Percentiles rank a stretch among this genome's conserved stretches.
phyloP scores from a whole-genome alignment of 805 yeast genomes.

The Candida glaebosa region DNA sequence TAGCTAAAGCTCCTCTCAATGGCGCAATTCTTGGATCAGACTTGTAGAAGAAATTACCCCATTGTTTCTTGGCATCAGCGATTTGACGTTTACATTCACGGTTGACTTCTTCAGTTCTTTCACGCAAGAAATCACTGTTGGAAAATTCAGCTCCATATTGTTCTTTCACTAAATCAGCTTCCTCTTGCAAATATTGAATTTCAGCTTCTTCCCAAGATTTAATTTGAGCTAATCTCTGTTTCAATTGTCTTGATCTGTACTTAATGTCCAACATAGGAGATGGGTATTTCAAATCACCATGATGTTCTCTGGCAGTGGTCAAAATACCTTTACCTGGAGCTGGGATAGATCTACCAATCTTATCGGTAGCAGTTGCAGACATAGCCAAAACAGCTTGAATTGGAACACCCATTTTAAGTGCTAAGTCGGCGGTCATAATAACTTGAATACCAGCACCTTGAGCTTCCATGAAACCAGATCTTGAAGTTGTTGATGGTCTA shows the following conservation, averaged over 20 bases:
- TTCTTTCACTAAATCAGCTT: constrained; percentile 54
- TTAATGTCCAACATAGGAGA: constrained; percentile 81
- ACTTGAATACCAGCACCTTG: constrained; percentile 99
- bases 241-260: constrained; percentile 91
- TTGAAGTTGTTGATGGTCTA: constrained; percentile 93
- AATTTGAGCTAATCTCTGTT: constrained; percentile 72
- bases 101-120: constrained; percentile 83
- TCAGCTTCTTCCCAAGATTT: constrained; percentile 84
- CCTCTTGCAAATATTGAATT: constrained; percentile 64
- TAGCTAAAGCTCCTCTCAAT: constrained; percentile 92
- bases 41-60: constrained; percentile 94
- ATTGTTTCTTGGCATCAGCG: constrained; percentile 83
- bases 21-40: constrained; percentile 95
- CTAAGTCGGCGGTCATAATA: constrained; percentile 91
- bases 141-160: constrained; percentile 50
- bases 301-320: constrained; percentile 95
- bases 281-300: constrained; percentile 72
- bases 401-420: constrained; percentile 98
- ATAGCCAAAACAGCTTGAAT: constrained; percentile 92
- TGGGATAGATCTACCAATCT: constrained; percentile 98
- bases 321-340: constrained; percentile 99
- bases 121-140: constrained; percentile 54
- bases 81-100: constrained; percentile 83
- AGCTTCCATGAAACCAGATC: constrained; percentile 99
- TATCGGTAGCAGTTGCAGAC: constrained; percentile 96